Conservation (phyloP, 768 basidiomycete species). For the Boletus vinaceobasis region DNA sequence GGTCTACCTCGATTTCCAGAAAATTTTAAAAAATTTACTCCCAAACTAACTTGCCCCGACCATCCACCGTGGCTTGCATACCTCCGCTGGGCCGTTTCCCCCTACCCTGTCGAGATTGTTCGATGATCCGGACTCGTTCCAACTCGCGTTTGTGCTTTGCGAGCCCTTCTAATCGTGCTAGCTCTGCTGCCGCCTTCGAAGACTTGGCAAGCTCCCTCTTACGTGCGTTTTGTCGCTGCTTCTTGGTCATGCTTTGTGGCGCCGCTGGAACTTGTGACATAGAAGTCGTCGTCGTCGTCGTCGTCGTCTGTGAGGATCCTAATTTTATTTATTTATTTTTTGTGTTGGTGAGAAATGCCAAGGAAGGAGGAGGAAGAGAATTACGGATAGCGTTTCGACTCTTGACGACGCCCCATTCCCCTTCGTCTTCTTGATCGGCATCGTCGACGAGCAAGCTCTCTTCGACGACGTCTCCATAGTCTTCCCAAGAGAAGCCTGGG, state of each 20-base stretch:
- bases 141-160: constrained; percentile 59
- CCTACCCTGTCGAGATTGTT: constrained; percentile 33
- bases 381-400: constrained; percentile 46
- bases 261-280: constrained; percentile 27
- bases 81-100: constrained; percentile 45
- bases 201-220: constrained; percentile 57
- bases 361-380: constrained; percentile 9
- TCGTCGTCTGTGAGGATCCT: constrained; percentile 17
- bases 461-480: constrained; percentile 65
- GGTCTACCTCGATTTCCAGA: constrained; percentile 7
- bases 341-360: not conserved
- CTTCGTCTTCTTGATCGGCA: constrained; percentile 71
- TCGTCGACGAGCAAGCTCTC: constrained; percentile 44
- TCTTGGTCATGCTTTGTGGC: constrained; percentile 55
- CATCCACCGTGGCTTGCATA: constrained; percentile 59
- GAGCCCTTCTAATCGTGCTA: constrained; percentile 45
- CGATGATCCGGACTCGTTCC: constrained; percentile 51
- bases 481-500: constrained; percentile 68
- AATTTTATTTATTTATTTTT: not conserved
- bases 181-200: constrained; percentile 53
- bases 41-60: constrained; percentile 57
- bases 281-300: constrained; percentile 7
- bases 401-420: constrained; percentile 73
- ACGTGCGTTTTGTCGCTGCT: constrained; percentile 65
- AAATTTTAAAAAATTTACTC: constrained; percentile 26